Evolutionary conservation across 257 asterid species (phyloP).

Genomic region (Gardenia jasminoides): DNA sequence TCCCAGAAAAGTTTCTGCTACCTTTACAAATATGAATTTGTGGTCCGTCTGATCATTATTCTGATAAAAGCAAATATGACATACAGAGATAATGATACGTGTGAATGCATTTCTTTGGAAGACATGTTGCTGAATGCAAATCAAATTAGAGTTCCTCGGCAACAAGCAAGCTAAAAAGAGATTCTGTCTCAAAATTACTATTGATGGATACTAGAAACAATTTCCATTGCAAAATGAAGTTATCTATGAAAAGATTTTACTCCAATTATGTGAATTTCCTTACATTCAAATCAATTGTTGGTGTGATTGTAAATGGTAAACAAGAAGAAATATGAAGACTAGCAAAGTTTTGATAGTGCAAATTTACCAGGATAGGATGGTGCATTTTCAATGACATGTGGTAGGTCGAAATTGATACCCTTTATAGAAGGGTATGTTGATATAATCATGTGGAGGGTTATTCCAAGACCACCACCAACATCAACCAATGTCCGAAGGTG

Average conservation of each 20-base stretch:
- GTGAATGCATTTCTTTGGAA: too few relatives aligned
- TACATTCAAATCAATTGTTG: background rate
- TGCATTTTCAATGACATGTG: slow-evolving; percentile 7
- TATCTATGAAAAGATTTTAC: background rate
- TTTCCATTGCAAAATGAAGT: background rate
- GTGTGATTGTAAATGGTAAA: background rate
- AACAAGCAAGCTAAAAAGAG: background rate
- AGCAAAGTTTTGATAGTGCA: background rate
- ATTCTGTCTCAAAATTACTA: background rate
- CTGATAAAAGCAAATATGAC: too few relatives aligned
- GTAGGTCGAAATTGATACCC: slow-evolving; percentile 16
- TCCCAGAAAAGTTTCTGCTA: background rate
- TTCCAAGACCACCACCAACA: slow-evolving; percentile 19
- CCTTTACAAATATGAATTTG: background rate
- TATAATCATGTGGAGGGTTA: slow-evolving; percentile 13
- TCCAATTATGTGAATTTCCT: background rate
- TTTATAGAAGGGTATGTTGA: slow-evolving; percentile 11
- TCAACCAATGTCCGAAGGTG: slow-evolving; percentile 12
- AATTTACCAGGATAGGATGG: slow-evolving; percentile 14
- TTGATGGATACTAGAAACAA: too few relatives aligned
- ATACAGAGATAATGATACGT: too few relatives aligned
- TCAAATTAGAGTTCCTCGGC: background rate
- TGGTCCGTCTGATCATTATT: too few relatives aligned
- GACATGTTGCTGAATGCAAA: too few relatives aligned
- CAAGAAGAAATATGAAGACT: background rate